A percentile compares a stretch with the other conserved stretches of the same genome.
Evolutionary conservation across 2,329 filamentous ascomycete species (phyloP).

Genomic region (Escovopsis sp.): DNA sequence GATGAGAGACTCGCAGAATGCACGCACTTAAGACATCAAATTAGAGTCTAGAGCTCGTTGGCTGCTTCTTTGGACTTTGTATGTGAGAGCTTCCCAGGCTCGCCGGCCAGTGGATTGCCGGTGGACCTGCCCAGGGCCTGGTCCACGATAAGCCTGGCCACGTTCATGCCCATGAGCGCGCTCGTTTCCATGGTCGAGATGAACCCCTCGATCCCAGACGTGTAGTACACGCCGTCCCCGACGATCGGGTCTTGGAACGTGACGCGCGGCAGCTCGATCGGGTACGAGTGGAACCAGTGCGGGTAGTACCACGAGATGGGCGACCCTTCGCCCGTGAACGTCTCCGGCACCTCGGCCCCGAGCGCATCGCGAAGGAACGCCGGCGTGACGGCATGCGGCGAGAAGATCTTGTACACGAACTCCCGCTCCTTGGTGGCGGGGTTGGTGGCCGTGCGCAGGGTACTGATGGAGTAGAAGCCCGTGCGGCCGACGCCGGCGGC

Average conservation of each 20-base stretch:
- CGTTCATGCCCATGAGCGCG: constrained; percentile 77
- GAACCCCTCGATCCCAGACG: constrained; percentile 73
- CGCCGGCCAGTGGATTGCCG: neutral
- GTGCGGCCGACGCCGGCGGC: constrained; percentile 50
- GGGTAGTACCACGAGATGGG: constrained; percentile 61
- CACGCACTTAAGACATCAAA: no score
- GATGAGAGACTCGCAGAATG: no score
- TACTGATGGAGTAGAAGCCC: constrained; percentile 76
- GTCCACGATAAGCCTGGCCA: constrained; percentile 56
- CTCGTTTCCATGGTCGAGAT: constrained; percentile 98
- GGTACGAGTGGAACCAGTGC: constrained; percentile 72
- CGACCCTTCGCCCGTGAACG: constrained; percentile 18
- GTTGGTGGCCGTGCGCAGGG: constrained; percentile 48
- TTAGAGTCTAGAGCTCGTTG: no score
- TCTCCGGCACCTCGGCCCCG: constrained; percentile 29
- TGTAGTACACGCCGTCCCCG: constrained; percentile 52
- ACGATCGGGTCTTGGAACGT: constrained; percentile 74
- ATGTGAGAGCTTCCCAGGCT: neutral
- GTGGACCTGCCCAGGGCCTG: constrained; percentile 24
- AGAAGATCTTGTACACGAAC: constrained; percentile 52
- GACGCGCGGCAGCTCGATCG: constrained; percentile 65
- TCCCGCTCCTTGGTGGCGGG: constrained; percentile 38
- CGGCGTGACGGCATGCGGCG: constrained; percentile 34
- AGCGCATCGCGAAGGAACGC: constrained; percentile 38
- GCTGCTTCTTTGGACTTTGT: no score